These are phyloP conservation scores for Rutidosis leptorrhynchoides DNA, from an alignment of 129 eudicot species.

Conservation along the genomic window DNA sequence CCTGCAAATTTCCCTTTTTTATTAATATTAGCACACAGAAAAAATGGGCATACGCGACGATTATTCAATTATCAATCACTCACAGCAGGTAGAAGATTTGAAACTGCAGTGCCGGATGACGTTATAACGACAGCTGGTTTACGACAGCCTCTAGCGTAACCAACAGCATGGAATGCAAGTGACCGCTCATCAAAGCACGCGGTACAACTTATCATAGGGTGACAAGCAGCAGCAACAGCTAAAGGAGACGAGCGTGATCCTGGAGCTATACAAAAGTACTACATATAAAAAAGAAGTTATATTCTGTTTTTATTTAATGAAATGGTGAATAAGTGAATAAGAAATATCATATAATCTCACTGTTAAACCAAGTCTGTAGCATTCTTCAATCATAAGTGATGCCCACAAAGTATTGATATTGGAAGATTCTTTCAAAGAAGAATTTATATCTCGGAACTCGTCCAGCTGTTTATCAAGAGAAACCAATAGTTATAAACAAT, in stretches of 20 bases:
- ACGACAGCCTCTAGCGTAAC: slow-evolving; percentile 80
- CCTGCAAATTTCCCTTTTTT: slow-evolving; percentile 40
- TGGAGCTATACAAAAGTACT: slow-evolving; percentile 99
- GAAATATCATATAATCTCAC: slow-evolving; percentile 41
- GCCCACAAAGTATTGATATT: slow-evolving; percentile 96
- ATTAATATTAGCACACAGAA: background rate
- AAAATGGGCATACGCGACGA: background rate
- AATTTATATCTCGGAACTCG: slow-evolving; percentile 26
- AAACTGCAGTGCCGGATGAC: slow-evolving; percentile 96
- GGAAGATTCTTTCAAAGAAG: slow-evolving; percentile 38
- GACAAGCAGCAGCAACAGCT: slow-evolving; percentile 90
- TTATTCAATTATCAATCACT: slow-evolving; percentile 34
- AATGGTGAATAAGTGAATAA: slow-evolving; percentile 5
- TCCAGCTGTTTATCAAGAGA: slow-evolving; percentile 32
- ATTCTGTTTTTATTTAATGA: background rate
- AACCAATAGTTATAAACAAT: background rate
- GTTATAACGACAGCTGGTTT: slow-evolving; percentile 92
- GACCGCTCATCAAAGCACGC: slow-evolving; percentile 91
- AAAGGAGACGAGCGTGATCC: slow-evolving; percentile 98
- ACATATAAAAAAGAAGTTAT: slow-evolving; percentile 44
- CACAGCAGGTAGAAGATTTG: slow-evolving; percentile 96
- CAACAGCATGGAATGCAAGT: slow-evolving; percentile 92
- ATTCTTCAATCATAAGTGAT: slow-evolving; percentile 87
- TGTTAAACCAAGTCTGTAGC: slow-evolving; percentile 92
- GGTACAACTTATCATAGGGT: slow-evolving; percentile 67